Conservation (phyloP, 2,329 filamentous ascomycete species). For the Calonectria hawksworthii region DNA sequence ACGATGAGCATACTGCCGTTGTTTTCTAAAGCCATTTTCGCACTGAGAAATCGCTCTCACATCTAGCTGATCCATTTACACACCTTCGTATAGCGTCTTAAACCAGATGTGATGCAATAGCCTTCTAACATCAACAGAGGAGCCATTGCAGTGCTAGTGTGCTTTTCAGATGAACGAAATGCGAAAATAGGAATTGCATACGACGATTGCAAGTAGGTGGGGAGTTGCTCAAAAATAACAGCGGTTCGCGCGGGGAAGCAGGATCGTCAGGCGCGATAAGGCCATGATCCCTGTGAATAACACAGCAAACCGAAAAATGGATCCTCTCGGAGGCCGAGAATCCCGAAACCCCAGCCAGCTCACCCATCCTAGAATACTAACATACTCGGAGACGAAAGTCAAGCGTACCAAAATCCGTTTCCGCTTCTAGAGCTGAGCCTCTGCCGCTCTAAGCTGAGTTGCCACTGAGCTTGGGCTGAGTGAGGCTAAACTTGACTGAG, state of each 20-base stretch:
- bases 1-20: neutral
- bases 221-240: neutral
- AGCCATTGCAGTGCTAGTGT: neutral
- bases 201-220: neutral
- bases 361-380: neutral
- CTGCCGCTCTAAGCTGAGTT: too few relatives aligned
- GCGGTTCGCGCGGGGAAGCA: too few relatives aligned
- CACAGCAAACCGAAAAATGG: neutral
- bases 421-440: too few relatives aligned
- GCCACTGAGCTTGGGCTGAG: too few relatives aligned
- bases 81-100: neutral
- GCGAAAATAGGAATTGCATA: neutral
- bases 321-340: neutral
- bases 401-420: too few relatives aligned
- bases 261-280: neutral
- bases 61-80: neutral
- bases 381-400: too few relatives aligned
- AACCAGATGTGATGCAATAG: neutral
- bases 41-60: neutral
- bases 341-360: neutral
- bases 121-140: neutral
- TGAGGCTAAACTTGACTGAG: too few relatives aligned
- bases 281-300: neutral
- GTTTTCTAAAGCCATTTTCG: neutral
- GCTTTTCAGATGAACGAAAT: neutral